Base-by-base conservation (phyloP, 1,284 basidiomycete genomes). In the Trichosporon faecale region DNA sequence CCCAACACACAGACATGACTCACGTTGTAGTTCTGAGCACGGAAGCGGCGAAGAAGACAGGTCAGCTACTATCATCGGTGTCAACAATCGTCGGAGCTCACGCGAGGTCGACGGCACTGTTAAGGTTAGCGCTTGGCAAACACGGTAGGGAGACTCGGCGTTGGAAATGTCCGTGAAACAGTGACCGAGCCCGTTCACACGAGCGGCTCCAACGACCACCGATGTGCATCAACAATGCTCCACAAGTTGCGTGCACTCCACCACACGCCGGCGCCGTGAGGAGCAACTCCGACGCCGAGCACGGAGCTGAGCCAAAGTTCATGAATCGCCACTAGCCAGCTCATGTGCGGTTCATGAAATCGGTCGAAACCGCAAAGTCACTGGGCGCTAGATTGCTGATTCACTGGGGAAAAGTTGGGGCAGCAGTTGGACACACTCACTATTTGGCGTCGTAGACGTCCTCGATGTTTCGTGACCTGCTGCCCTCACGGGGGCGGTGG, bases 401-500 rank as follows among this genome's bases (percentile, higher is more conserved):
- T 16, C 23, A 65, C n/a, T 9, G 25, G 31, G 29, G 31, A 65
- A 49, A 65, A 65, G 57, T 61, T 31, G 57, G 57, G 49, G n/a
- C 49, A 18, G 49, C 21, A 6, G 49, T 12, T 23, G 9, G 21
- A 11, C 3, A 33, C 0, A 80, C 81, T 78, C 69, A 84, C 82
- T 82, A 83, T 70, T 83, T 82, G 5, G 82, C 77, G 75, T 84
- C 81, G 66, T 77, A 82, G n/a, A 82, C 79, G 35, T 82, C 81
- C 14, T 82, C 82, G 23, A 76, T 70, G 25, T 71, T 75, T 29
- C 81, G 71, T 12, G 73, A 77, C 68, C 80, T 70, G 67, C 79
- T 80, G 3, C 76, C 78, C 33, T 79, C 74, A 44, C 80, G 73
- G 8, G 73, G 76, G 16, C 57, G 57, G 23, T 61, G 57, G 27